Percentiles rank a stretch among this genome's conserved stretches.
phyloP scores from a whole-genome alignment of 2,329 filamentous ascomycete genomes.

The Akanthomyces dipterigenus region DNA sequence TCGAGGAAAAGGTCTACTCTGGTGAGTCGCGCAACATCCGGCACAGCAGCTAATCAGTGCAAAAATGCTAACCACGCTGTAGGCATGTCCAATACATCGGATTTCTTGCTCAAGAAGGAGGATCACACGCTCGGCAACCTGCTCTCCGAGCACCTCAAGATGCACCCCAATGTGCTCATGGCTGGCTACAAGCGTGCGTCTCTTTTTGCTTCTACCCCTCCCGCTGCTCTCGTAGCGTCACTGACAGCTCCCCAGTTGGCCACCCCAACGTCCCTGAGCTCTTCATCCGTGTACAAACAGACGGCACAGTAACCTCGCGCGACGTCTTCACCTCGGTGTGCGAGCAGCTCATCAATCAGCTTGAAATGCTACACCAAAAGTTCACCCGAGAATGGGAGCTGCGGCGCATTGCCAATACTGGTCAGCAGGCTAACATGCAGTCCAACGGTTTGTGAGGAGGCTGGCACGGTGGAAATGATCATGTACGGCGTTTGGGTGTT shows the following conservation, averaged over 20 bases:
- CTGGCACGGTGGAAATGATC: background rate
- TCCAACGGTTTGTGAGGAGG: conserved; percentile 24
- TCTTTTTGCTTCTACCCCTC: background rate
- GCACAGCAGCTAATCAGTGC: background rate
- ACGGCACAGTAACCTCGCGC: conserved; percentile 81
- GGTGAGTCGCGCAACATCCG: conserved; percentile 48
- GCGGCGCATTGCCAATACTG: conserved; percentile 71
- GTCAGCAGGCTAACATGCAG: conserved; percentile 46
- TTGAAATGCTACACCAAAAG: conserved; percentile 73
- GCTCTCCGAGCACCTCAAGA: conserved; percentile 76
- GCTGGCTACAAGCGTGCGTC: conserved; percentile 78
- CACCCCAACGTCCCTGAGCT: conserved; percentile 57
- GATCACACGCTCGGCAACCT: conserved; percentile 95
- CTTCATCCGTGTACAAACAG: conserved; percentile 79
- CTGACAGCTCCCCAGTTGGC: conserved; percentile 31
- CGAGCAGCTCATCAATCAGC: conserved; percentile 73
- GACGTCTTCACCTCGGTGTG: conserved; percentile 78
- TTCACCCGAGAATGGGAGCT: conserved; percentile 91
- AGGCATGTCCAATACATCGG: conserved; percentile 87
- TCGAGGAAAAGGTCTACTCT: conserved; percentile 80
- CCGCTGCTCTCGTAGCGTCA: conserved; percentile 11
- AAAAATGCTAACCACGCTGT: background rate
- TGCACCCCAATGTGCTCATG: conserved; percentile 78
- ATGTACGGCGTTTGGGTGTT: conserved; percentile 15
- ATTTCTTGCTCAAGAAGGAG: conserved; percentile 94